These are phyloP conservation scores for Hymenochaete sp. DNA, from an alignment of 1,284 basidiomycete genomes.

Conservation along the genomic window DNA sequence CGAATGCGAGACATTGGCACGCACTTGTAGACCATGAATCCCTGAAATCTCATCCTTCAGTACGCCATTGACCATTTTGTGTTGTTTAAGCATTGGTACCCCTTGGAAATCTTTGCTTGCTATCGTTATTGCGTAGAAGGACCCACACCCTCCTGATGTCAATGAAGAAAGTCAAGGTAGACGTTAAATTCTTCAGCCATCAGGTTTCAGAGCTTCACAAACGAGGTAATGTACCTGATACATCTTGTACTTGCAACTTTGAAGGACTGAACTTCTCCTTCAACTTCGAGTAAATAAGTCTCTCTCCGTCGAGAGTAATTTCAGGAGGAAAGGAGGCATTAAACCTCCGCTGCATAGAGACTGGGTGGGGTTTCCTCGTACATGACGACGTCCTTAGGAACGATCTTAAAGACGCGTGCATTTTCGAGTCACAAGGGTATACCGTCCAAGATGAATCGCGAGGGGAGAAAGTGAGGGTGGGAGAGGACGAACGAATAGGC, in stretches of 20 bases:
- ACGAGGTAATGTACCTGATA: slow-evolving; percentile 73
- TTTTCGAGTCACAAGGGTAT: too few relatives aligned
- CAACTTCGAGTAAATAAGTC: slow-evolving; percentile 65
- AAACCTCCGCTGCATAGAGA: too few relatives aligned
- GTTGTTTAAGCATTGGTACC: slow-evolving; percentile 85
- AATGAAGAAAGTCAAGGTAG: slow-evolving; percentile 3
- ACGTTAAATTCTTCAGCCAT: too few relatives aligned
- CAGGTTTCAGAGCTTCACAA: too few relatives aligned
- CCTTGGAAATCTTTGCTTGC: slow-evolving; percentile 81
- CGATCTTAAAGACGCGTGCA: slow-evolving; percentile 2
- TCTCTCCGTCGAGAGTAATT: slow-evolving; percentile 51
- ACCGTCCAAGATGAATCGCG: too few relatives aligned
- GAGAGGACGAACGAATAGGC: slow-evolving; percentile 10
- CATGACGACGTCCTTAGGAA: too few relatives aligned
- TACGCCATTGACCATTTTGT: slow-evolving; percentile 81
- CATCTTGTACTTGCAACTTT: slow-evolving; percentile 76
- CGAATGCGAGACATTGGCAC: slow-evolving; percentile 20
- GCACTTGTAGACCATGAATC: slow-evolving; percentile 92
- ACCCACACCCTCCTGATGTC: slow-evolving; percentile 80
- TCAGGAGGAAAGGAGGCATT: slow-evolving; percentile 15
- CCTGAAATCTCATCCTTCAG: slow-evolving; percentile 86
- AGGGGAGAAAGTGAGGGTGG: too few relatives aligned
- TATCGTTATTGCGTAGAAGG: slow-evolving; percentile 92
- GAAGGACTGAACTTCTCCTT: slow-evolving; percentile 66
- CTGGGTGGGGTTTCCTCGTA: too few relatives aligned